phyloP scores from a whole-genome alignment of 2,329 filamentous ascomycete genomes.

The Paracorniculantispora psalliotae region DNA sequence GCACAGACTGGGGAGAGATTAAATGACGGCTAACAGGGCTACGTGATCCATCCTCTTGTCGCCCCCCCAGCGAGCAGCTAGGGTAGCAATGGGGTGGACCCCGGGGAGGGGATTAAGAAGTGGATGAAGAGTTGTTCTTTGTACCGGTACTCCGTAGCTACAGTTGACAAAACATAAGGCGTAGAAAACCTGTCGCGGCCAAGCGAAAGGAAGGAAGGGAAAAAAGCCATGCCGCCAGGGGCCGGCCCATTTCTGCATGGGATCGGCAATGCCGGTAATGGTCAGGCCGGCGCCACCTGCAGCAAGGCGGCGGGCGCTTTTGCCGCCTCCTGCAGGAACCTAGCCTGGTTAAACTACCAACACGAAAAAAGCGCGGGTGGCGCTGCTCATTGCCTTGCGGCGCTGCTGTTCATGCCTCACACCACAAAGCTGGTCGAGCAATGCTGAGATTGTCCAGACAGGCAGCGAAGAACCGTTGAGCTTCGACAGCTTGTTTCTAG shows the following conservation, averaged over 20 bases:
- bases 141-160: too few relatives aligned
- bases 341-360: too few relatives aligned
- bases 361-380: neutral
- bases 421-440: too few relatives aligned
- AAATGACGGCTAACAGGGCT: neutral
- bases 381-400: neutral
- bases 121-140: neutral
- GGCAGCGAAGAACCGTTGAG: too few relatives aligned
- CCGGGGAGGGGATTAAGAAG: neutral
- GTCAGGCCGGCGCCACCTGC: neutral
- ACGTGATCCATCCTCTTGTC: neutral
- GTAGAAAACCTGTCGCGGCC: too few relatives aligned
- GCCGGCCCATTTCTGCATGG: neutral
- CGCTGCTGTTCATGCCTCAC: too few relatives aligned
- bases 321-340: neutral
- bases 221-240: neutral
- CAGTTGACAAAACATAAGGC: too few relatives aligned
- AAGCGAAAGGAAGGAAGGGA: neutral
- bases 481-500: too few relatives aligned
- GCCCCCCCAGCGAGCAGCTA: neutral
- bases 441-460: too few relatives aligned
- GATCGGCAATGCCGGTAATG: constrained; percentile 2
- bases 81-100: neutral
- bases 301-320: neutral
- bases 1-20: neutral